phyloP scores from a whole-genome alignment of 2,329 filamentous ascomycete genomes.

The Penicillium glabrum region DNA sequence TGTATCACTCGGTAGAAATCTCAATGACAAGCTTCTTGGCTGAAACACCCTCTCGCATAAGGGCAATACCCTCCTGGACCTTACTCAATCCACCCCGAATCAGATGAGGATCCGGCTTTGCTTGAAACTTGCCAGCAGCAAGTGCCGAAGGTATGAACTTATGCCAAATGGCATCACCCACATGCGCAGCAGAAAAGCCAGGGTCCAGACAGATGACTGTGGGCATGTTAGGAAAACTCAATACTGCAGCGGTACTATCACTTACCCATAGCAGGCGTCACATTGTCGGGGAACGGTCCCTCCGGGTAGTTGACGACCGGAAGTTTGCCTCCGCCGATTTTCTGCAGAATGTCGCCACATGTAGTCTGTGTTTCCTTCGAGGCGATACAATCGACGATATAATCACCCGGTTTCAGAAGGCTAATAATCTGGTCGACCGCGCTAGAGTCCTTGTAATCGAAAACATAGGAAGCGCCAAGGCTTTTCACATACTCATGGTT shows the following conservation, averaged over 20 bases:
- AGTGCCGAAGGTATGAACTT: constrained; percentile 34
- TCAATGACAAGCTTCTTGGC: constrained; percentile 28
- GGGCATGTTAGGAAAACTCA: background rate
- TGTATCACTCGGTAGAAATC: background rate
- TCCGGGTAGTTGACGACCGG: background rate
- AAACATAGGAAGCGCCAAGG: constrained; percentile 37
- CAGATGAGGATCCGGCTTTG: constrained; percentile 29
- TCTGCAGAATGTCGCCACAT: constrained; percentile 13
- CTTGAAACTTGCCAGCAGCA: constrained; percentile 33
- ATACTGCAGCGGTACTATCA: background rate
- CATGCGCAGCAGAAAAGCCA: constrained; percentile 1
- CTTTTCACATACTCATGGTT: constrained; percentile 37
- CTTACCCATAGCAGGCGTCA: constrained; percentile 9
- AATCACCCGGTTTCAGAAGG: constrained; percentile 15
- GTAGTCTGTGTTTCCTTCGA: constrained; percentile 3
- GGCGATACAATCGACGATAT: constrained; percentile 11
- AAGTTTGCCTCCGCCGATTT: constrained; percentile 14
- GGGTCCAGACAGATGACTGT: constrained; percentile 8
- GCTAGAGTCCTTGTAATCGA: constrained; percentile 37
- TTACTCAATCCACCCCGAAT: constrained; percentile 23
- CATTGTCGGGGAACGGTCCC: constrained; percentile 1
- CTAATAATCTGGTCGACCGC: constrained; percentile 29
- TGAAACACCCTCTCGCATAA: constrained; percentile 25
- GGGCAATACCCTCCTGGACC: constrained; percentile 22
- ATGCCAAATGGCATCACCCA: constrained; percentile 25